Conservation (phyloP, 441 rosid genomes). For the Bruguiera hainesii region DNA sequence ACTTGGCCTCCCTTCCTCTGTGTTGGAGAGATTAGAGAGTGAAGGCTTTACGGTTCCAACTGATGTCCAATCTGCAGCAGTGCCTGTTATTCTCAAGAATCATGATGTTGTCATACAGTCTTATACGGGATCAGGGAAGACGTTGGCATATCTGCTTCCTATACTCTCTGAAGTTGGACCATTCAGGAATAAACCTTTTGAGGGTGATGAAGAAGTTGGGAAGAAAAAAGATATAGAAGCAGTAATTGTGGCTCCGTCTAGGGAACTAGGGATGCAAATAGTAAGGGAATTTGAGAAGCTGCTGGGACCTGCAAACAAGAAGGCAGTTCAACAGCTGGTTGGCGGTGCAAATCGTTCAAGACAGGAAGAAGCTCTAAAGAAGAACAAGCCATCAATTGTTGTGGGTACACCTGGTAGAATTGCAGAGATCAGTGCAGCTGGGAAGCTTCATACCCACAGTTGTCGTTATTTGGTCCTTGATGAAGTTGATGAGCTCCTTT, state of each 20-base stretch:
- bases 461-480: conserved; percentile 85
- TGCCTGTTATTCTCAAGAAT: conserved; percentile 66
- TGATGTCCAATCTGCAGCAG: conserved; percentile 82
- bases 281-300: conserved; percentile 88
- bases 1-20: conserved; percentile 67
- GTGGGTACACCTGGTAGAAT: conserved; percentile 93
- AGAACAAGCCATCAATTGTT: conserved; percentile 79
- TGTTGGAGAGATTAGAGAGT: conserved; percentile 62
- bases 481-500: conserved; percentile 86
- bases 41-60: conserved; percentile 78
- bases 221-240: conserved; percentile 69
- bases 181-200: conserved; percentile 36
- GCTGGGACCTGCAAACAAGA: conserved; percentile 75
- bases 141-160: conserved; percentile 53
- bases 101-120: conserved; percentile 88
- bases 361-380: conserved; percentile 95
- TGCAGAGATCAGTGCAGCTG: conserved; percentile 87
- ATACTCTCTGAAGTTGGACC: conserved; percentile 70
- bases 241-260: conserved; percentile 87
- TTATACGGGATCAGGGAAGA: conserved; percentile 92
- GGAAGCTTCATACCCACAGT: conserved; percentile 80
- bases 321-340: conserved; percentile 84
- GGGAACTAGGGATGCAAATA: conserved; percentile 92
- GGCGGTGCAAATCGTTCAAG: conserved; percentile 93
- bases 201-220: conserved; percentile 30